These are phyloP conservation scores for Coemansia sp. DNA, from an alignment of 192 early-diverging fungal genomes.

Conservation along the genomic window DNA sequence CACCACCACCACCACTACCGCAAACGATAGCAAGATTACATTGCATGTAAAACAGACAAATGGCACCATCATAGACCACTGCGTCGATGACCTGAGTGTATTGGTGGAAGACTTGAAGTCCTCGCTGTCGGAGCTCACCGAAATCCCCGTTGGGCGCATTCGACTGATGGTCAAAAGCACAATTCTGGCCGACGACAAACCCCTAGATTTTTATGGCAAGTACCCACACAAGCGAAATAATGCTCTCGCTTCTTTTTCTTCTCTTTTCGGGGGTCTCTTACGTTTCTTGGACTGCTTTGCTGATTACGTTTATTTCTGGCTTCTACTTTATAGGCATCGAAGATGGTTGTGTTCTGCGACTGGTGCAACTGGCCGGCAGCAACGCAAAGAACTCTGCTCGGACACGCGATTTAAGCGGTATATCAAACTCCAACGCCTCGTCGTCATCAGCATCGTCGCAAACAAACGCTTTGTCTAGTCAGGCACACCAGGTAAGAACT, in stretches of 20 bases:
- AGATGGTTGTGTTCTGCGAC: slow-evolving; percentile 17
- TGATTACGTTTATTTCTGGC: background rate
- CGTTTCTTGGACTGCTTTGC: background rate
- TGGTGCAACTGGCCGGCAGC: slow-evolving; percentile 38
- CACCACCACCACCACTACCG: no score
- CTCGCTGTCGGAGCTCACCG: slow-evolving; percentile 24
- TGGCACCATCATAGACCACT: slow-evolving; percentile 28
- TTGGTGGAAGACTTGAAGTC: slow-evolving; percentile 31
- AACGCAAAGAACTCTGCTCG: background rate
- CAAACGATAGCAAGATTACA: slow-evolving; percentile 15
- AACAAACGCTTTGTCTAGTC: slow-evolving; percentile 10
- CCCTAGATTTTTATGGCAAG: slow-evolving; percentile 44
- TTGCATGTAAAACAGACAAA: slow-evolving; percentile 36
- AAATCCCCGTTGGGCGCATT: slow-evolving; percentile 38
- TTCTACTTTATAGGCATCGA: slow-evolving; percentile 21
- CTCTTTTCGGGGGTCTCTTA: background rate
- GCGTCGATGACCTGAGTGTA: slow-evolving; percentile 2
- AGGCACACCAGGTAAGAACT: slow-evolving; percentile 39
- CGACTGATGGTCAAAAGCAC: slow-evolving; percentile 35
- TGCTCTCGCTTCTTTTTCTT: background rate
- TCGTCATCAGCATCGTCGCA: slow-evolving; percentile 8
- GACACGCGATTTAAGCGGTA: slow-evolving; percentile 31
- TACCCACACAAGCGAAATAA: background rate
- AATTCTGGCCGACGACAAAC: slow-evolving; percentile 40
- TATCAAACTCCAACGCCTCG: slow-evolving; percentile 15